phyloP scores from a whole-genome alignment of 73 alveolate species.

The Tetrahymena thermophila region DNA sequence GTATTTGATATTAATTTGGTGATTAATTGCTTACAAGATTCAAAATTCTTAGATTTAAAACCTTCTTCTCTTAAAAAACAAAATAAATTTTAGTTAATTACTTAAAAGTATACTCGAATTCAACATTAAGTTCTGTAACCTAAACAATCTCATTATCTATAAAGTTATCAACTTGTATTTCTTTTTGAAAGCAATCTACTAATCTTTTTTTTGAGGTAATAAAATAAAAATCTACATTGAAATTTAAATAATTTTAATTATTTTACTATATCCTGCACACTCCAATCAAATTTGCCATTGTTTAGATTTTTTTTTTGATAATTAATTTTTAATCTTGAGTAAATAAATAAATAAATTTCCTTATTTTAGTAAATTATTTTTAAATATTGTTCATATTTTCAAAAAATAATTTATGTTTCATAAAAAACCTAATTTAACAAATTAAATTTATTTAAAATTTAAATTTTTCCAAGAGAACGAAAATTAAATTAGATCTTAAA shows the following conservation, averaged over 20 bases:
- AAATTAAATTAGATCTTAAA: no score
- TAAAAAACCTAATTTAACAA: no score
- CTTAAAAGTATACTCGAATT: background rate
- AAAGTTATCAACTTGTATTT: no score
- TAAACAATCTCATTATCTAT: background rate
- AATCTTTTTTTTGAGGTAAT: background rate
- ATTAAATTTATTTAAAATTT: no score
- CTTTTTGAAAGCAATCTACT: background rate
- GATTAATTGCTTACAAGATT: background rate
- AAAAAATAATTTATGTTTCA: no score
- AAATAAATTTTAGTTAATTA: no score
- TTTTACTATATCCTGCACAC: background rate
- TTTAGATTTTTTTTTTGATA: background rate
- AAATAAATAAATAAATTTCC: no score
- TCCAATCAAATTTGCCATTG: background rate
- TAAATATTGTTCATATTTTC: no score
- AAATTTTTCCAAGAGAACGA: no score
- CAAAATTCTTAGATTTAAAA: background rate
- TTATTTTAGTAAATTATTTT: no score
- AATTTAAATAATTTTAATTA: background rate
- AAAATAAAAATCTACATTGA: no score
- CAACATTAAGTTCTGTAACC: background rate
- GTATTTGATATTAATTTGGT: background rate
- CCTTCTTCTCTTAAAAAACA: background rate
- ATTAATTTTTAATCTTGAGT: no score